Evolutionary conservation across 2,329 filamentous ascomycete species (phyloP), one percentile per base, ranked within the genome.

Genomic region (Curvularia verruculosa): DNA sequence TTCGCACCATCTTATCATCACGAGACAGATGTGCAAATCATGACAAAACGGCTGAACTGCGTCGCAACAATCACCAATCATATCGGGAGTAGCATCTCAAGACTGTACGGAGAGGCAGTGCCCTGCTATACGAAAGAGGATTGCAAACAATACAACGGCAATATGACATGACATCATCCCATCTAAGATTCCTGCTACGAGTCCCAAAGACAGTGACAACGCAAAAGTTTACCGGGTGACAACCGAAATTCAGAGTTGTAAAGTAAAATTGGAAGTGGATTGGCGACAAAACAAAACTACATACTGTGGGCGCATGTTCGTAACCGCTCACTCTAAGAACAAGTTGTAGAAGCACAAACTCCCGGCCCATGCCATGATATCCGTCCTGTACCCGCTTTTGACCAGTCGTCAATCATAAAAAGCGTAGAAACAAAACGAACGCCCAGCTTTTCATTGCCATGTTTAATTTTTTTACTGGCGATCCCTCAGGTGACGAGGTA

Each of bases 401-500:
- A 56, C 45, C 52, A 41, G 34, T 61, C 48, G 45, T 59, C 45
- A 61, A 52, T 54, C 49, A 36, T 56, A 40, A 41, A 29, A 39
- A 50, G 44, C 39, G 47, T 51, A 49, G 49, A 58, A 52, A 47
- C 45, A 49, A 52, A 52, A 36, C 58, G 28, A 44, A 51, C 51
- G 45, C 50, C 55, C 47, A 34, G 29, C 49, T 36, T 43, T 44
- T 51, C 26, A 46, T 28, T 50, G 24, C 49, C 46, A 21, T 34
- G n/a, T n/a, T n/a, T n/a, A n/a, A n/a, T n/a, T n/a, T 37, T 29
- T 45, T 37, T 64, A 58, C 60, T 61, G 48, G 43, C 47, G 51
- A 36, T 52, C 62, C 39, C 70, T 67, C 59, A 56, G 68, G 57
- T 78, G 78, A 47, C 76, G 76, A 24, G 76, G 77, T 62, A 75